Evolutionary conservation across 1,139 yeast genomes (phyloP), one percentile per base, ranked within the genome.

Genomic region (Yamadazyma taylorii): DNA sequence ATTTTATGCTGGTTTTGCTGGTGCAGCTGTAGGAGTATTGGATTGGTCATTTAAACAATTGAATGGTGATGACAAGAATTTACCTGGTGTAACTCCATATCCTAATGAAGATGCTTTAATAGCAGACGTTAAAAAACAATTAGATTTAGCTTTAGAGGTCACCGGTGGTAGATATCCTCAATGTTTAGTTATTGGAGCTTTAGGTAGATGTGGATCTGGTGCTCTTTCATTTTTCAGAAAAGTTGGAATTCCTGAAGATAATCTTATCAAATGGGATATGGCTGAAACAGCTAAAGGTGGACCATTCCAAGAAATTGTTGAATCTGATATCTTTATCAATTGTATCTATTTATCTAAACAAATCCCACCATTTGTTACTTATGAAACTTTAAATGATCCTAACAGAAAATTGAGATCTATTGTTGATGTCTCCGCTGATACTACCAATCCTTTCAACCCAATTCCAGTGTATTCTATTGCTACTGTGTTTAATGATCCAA

Each of bases 161-260:
- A 75, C 67, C 36, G 83, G 82, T 37, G 85, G 85, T 35, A 74
- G 69, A 58, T 71, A 69, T 51, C 98, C 97, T 47, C 83, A 75
- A 38, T 87, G 85, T 35, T 74, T 92, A 53, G 84, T 92, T 39
- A 92, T 92, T 60, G 99, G 99, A 57, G 98, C 98, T 17, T 75
- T 90, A 43, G 99, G 98, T 46, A 85, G 99, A 73, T 92, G 98
- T 68, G 99, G 99, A 40, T 81, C 95, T n/a, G 99, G 99, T 59
- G 97, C 99, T 25, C 70, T 87, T 50, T 94, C 85, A 51, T 73
- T 89, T 43, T 78, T 88, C 66, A 75, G 73, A 51, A 85, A 85
- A 69, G 83, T 77, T 39, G 99, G 99, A 43, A 69, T 92, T 41
- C 96, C 97, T 39, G 95, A 87, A 32, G 78, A 71, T 40, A 83